These are phyloP conservation scores for Vitis cinerea DNA, from an alignment of 164 flowering plant genomes.

Conservation along the genomic window DNA sequence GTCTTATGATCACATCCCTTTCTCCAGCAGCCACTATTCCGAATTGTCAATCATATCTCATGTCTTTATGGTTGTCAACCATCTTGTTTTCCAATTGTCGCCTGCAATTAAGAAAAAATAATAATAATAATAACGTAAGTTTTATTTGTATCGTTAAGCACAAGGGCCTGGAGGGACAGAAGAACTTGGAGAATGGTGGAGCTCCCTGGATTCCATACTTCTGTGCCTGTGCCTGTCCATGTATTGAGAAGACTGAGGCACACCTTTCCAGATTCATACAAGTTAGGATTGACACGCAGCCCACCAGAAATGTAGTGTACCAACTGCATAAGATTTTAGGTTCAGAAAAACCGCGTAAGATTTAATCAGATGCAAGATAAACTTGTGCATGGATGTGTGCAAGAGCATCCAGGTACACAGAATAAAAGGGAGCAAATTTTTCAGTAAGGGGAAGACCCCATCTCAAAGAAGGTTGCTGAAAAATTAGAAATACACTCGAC, in stretches of 20 bases:
- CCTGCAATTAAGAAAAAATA: too few relatives aligned
- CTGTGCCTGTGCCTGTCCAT: constrained; percentile 77
- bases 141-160: constrained; percentile 44
- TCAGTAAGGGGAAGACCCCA: neutral
- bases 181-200: constrained; percentile 91
- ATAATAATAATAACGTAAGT: too few relatives aligned
- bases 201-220: constrained; percentile 77
- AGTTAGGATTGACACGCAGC: constrained; percentile 82
- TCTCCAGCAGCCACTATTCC: too few relatives aligned
- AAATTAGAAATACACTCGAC: neutral
- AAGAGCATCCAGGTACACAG: too few relatives aligned
- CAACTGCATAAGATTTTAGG: constrained; percentile 48
- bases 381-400: neutral
- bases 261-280: constrained; percentile 90
- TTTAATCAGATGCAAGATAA: neutral
- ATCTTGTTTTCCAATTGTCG: too few relatives aligned
- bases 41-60: too few relatives aligned
- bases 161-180: constrained; percentile 91
- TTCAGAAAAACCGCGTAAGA: neutral
- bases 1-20: too few relatives aligned
- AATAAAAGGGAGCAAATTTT: neutral
- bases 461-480: neutral
- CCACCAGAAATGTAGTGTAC: constrained; percentile 89
- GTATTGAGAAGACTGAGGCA: constrained; percentile 96
- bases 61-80: too few relatives aligned